Conservation (phyloP, 805 yeast species). For the Kodamaea lidongshanica region DNA sequence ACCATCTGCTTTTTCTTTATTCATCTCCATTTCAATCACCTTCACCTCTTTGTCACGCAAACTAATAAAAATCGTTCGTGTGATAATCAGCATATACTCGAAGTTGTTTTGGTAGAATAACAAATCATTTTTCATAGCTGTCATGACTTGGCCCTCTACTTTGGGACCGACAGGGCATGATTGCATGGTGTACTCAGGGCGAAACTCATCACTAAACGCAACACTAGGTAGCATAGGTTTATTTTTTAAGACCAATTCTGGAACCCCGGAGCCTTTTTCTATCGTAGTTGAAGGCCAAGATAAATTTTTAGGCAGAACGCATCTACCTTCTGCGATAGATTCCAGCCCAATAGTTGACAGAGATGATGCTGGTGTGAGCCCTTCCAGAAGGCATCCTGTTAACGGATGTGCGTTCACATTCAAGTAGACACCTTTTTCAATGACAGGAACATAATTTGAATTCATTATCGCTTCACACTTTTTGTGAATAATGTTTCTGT, state of each 20-base stretch:
- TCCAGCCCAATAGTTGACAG: constrained; percentile 1
- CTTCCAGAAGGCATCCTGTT: too few relatives aligned
- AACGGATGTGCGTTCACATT: too few relatives aligned
- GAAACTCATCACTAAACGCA: constrained; percentile 44
- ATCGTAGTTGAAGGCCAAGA: background rate
- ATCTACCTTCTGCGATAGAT: background rate
- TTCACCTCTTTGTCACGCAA: constrained; percentile 41
- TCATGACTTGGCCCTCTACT: constrained; percentile 42
- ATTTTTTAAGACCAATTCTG: constrained; percentile 9
- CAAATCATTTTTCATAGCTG: constrained; percentile 50
- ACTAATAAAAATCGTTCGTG: constrained; percentile 38
- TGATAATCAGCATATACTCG: constrained; percentile 22
- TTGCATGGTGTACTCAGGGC: constrained; percentile 49
- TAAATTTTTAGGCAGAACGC: too few relatives aligned
- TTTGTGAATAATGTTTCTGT: constrained; percentile 13
- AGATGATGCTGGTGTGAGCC: too few relatives aligned
- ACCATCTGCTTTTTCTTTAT: constrained; percentile 3
- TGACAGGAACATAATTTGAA: constrained; percentile 1
- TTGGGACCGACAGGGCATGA: constrained; percentile 49
- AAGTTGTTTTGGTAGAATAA: constrained; percentile 36
- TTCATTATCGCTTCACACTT: constrained; percentile 25
- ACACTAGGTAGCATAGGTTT: constrained; percentile 27
- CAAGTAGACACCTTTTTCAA: constrained; percentile 1
- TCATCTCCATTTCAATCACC: constrained; percentile 31
- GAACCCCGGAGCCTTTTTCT: background rate